Conservation (phyloP, 2,329 filamentous ascomycete species). For the Thelonectria blattea region DNA sequence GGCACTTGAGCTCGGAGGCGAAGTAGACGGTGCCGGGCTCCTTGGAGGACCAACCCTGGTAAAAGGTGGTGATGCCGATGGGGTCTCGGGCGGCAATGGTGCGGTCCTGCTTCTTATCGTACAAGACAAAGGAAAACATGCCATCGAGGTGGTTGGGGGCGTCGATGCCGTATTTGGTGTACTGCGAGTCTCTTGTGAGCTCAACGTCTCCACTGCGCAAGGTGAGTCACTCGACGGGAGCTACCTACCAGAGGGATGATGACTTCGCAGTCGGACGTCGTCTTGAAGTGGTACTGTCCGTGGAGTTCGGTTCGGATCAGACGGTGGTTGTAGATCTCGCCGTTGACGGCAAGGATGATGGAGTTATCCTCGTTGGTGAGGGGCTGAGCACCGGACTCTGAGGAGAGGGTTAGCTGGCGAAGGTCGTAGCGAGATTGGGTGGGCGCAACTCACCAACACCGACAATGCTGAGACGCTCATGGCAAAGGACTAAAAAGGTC, state of each 20-base stretch:
- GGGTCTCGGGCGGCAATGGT: conserved; percentile 94
- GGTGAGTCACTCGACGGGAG: conserved; percentile 2
- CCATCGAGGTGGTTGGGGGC: conserved; percentile 93
- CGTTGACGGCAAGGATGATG: conserved; percentile 94
- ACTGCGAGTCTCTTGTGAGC: conserved; percentile 58
- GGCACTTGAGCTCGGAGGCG: conserved; percentile 93
- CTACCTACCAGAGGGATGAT: conserved; percentile 91
- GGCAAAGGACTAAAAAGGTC: conserved; percentile 76
- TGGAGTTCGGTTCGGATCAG: conserved; percentile 87
- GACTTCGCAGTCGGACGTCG: conserved; percentile 97
- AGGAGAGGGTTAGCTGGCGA: conserved; percentile 24
- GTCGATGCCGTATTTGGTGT: conserved; percentile 89
- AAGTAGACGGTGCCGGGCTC: conserved; percentile 90
- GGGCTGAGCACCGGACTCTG: conserved; percentile 94
- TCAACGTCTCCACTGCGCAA: neutral
- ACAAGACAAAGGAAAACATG: conserved; percentile 99
- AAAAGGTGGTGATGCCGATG: conserved; percentile 96
- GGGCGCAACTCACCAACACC: conserved; percentile 75
- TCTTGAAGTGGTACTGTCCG: conserved; percentile 94
- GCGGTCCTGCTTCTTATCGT: conserved; percentile 93
- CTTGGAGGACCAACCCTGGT: conserved; percentile 88
- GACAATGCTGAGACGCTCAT: conserved; percentile 97
- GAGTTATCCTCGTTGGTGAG: conserved; percentile 88
- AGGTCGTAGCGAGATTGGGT: conserved; percentile 18
- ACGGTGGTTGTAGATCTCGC: conserved; percentile 99